Evolutionary conservation across 345 rosid species (phyloP), one percentile per base, ranked within the genome.

Genomic region (Heritiera littoralis): DNA sequence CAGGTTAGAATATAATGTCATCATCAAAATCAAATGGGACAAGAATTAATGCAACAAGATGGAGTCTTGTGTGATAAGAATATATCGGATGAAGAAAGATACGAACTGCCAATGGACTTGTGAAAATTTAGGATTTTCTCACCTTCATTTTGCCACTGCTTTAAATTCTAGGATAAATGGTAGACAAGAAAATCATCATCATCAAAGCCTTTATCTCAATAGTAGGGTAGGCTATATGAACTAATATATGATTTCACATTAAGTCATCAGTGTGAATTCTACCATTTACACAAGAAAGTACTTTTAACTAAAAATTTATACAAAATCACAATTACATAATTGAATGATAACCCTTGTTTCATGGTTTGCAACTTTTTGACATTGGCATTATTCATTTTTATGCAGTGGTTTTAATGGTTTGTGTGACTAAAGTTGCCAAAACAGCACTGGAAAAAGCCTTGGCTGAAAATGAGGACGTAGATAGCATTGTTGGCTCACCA

Each of bases 371-470:
- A 35, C 64, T 38, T 76, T 61, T 48, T 76, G 71, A 46, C 18
- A 6, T 30, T 10, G 2, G 68, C 54, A 17, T 55, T 14, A 18
- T 69, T 78, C 67, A 48, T 30, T 63, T 76, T 14, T 77, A 40
- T 85, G 91, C 95, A 96, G 99, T 85, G 86, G 69, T 93, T 66
- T 80, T 96, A 79, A 92, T 96, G 86, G 80, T 87, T 20, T 88
- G 90, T 51, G 95, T 96, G 45, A 93, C 95, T 0, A 92, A 85
- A 82, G 95, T 94, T 1, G 99, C 99, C 9, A 89, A 88, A 83
- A 77, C 91, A 14, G 97, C 99, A 32, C 80, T 96, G 83, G 92
- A 87, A 14, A 94, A 94, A 86, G 98, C 99, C 61, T 83, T 96
- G 89, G 98, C 93, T 0, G 99, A 96, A 87, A 89, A 91, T 49